Percentiles rank a stretch among this genome's conserved stretches.
Conservation (phyloP, 495 filamentous ascomycete species). For the Hypomontagnella monticulosa region DNA sequence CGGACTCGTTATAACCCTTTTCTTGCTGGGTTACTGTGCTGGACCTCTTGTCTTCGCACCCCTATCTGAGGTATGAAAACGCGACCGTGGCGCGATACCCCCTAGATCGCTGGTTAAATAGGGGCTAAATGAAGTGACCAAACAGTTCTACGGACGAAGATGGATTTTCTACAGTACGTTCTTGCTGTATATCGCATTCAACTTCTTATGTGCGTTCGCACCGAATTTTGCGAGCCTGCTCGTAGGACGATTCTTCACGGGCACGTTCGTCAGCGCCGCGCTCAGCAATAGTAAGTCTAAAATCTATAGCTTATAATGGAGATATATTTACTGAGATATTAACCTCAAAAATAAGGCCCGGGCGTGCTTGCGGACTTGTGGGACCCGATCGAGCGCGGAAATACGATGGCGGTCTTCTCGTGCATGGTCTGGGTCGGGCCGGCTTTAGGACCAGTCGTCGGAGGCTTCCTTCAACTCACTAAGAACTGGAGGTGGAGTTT, state of each 20-base stretch:
- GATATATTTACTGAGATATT: slow-evolving; percentile 25
- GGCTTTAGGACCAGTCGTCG: slow-evolving; percentile 62
- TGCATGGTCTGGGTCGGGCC: slow-evolving; percentile 64
- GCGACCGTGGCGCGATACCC: not conserved
- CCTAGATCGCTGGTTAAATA: not conserved
- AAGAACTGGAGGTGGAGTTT: slow-evolving; percentile 61
- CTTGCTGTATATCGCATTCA: slow-evolving; percentile 57
- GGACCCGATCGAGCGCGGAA: slow-evolving; percentile 60
- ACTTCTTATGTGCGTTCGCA: slow-evolving; percentile 62
- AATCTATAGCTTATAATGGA: slow-evolving; percentile 27
- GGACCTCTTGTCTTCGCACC: slow-evolving; percentile 64
- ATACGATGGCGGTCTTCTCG: slow-evolving; percentile 55
- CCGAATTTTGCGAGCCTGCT: slow-evolving; percentile 60
- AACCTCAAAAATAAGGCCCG: slow-evolving; percentile 39
- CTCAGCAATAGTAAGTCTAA: slow-evolving; percentile 51
- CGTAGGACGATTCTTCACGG: slow-evolving; percentile 61
- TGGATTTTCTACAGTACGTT: slow-evolving; percentile 60
- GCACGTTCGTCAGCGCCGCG: slow-evolving; percentile 61
- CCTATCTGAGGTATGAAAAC: slow-evolving; percentile 50
- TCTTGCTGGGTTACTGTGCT: slow-evolving; percentile 61
- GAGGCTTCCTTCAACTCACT: slow-evolving; percentile 59
- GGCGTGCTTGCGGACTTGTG: slow-evolving; percentile 65
- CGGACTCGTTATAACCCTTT: slow-evolving; percentile 61
- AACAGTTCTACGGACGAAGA: slow-evolving; percentile 59
- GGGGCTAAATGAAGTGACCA: not conserved